These are phyloP conservation scores for Dendrobium huoshanense DNA, from an alignment of 106 monocot genomes.

Conservation along the genomic window DNA sequence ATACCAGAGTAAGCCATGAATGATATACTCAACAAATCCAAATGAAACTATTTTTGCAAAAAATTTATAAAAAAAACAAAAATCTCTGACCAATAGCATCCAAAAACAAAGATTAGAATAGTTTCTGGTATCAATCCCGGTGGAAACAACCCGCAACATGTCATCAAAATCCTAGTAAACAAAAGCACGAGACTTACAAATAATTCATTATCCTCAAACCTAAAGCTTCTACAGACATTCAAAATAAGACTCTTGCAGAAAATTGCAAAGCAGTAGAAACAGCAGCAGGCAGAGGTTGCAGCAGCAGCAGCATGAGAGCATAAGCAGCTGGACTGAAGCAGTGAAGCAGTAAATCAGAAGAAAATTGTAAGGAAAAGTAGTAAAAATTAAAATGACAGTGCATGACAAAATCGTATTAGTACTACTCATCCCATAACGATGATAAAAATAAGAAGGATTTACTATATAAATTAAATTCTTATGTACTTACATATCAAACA, in stretches of 20 bases:
- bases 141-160: background rate
- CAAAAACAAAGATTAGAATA: background rate
- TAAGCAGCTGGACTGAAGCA: slow-evolving; percentile 7
- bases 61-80: too few species aligned
- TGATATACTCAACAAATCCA: too few species aligned
- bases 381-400: background rate
- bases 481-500: background rate
- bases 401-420: background rate
- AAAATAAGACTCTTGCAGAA: background rate
- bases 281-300: slow-evolving; percentile 4
- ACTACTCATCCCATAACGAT: background rate
- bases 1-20: too few species aligned
- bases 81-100: too few species aligned
- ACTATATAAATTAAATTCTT: background rate
- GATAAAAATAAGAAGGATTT: background rate
- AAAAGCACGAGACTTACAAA: background rate
- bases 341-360: background rate
- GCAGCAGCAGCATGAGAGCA: slow-evolving; percentile 3
- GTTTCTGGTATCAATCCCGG: background rate
- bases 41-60: too few species aligned
- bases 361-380: background rate
- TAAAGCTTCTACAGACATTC: background rate
- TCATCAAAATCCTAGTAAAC: background rate
- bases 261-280: background rate
- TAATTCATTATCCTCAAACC: background rate